Percentiles rank a stretch among this genome's conserved stretches.
Conservation (phyloP, 164 flowering plant genomes). For the Piper betle region DNA sequence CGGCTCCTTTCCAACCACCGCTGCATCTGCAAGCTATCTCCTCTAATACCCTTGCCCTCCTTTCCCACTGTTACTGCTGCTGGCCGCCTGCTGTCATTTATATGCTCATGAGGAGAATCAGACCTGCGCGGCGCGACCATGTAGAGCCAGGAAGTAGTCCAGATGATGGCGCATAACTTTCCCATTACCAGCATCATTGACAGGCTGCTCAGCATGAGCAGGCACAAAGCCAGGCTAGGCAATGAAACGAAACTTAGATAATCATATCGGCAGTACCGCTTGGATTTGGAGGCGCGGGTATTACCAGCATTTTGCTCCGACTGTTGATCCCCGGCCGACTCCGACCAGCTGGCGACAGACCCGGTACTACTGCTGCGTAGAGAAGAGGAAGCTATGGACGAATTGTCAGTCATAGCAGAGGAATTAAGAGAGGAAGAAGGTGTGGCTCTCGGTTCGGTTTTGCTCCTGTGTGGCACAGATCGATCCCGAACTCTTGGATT, state of each 20-base stretch:
- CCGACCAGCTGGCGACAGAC: background rate
- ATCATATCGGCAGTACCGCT: too few relatives aligned
- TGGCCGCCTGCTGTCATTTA: too few relatives aligned
- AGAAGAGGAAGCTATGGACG: background rate
- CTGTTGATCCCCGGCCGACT: background rate
- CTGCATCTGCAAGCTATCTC: too few relatives aligned
- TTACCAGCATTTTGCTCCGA: too few relatives aligned
- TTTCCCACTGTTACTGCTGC: too few relatives aligned
- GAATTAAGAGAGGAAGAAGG: too few relatives aligned
- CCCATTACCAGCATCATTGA: conserved; percentile 6
- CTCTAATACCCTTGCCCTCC: too few relatives aligned
- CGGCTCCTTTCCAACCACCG: too few relatives aligned
- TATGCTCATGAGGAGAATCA: background rate
- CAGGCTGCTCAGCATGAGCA: conserved; percentile 1
- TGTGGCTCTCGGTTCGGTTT: background rate
- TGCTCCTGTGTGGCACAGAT: background rate
- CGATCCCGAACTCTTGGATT: background rate
- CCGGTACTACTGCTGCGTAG: background rate
- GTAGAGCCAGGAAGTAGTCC: conserved; percentile 7
- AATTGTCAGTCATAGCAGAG: background rate
- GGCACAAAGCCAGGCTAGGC: conserved; percentile 1
- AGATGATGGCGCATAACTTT: conserved; percentile 7
- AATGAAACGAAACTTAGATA: background rate
- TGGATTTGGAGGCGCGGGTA: too few relatives aligned
- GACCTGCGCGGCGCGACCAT: conserved; percentile 1